These are phyloP conservation scores for Viola odorata DNA, from an alignment of 345 rosid genomes.

Conservation along the genomic window DNA sequence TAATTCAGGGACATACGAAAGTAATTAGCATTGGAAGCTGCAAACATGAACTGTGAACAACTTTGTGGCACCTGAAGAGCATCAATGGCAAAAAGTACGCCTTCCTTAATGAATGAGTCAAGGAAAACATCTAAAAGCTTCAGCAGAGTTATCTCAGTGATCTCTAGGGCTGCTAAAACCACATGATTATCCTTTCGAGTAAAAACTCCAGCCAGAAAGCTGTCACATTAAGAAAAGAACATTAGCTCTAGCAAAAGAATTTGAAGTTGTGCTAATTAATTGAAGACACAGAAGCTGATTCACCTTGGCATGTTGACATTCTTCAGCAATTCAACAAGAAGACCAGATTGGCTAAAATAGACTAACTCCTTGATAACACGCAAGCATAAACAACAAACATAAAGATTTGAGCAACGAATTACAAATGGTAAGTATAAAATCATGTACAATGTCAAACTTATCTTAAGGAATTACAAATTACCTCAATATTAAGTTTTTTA, in stretches of 20 bases:
- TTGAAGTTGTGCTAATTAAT: background rate
- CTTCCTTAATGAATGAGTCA: constrained; percentile 77
- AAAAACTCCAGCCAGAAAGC: constrained; percentile 85
- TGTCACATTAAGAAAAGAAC: constrained; percentile 30
- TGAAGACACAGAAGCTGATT: constrained; percentile 12
- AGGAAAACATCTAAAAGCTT: constrained; percentile 56
- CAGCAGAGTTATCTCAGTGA: constrained; percentile 62
- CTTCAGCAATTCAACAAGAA: constrained; percentile 57
- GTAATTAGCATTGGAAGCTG: too few species aligned
- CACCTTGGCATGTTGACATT: constrained; percentile 78
- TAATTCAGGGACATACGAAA: too few species aligned
- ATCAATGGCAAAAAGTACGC: constrained; percentile 72
- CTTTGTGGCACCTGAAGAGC: constrained; percentile 24
- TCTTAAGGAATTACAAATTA: too few species aligned
- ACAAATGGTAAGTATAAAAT: too few species aligned
- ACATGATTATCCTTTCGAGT: constrained; percentile 82
- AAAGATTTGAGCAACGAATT: too few species aligned
- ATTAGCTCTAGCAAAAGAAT: constrained; percentile 10
- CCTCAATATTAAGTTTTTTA: too few species aligned
- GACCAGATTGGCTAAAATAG: constrained; percentile 55
- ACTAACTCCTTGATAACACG: constrained; percentile 63
- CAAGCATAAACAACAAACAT: constrained; percentile 74
- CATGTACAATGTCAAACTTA: too few species aligned
- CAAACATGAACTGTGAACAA: too few species aligned
- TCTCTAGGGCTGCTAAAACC: constrained; percentile 58